These are phyloP conservation scores for Candida incommunis DNA, from an alignment of 805 yeast species.

Conservation along the genomic window DNA sequence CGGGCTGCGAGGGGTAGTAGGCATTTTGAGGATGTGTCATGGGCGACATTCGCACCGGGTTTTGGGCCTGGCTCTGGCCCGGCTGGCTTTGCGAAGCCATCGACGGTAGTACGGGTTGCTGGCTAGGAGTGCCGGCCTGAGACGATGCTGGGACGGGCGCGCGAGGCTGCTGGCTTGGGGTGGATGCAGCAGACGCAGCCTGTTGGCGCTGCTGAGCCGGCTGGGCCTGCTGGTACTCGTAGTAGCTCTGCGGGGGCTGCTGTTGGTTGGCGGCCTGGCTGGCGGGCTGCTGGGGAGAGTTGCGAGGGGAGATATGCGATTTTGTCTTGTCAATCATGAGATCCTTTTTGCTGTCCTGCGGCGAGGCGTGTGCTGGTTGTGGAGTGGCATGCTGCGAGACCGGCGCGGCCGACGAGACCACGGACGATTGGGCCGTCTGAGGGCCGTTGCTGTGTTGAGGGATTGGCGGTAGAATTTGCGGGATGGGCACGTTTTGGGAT, in stretches of 20 bases:
- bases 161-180: background rate
- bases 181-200: background rate
- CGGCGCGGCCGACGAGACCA: no score
- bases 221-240: background rate
- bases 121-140: constrained; percentile 2
- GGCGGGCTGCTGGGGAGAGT: background rate
- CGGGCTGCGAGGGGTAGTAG: background rate
- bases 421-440: background rate
- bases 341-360: background rate
- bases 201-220: no score
- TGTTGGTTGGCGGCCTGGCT: background rate
- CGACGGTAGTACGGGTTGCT: constrained; percentile 1
- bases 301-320: background rate
- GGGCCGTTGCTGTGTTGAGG: background rate
- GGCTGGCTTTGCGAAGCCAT: background rate
- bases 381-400: constrained; percentile 2
- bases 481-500: no score
- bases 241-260: no score
- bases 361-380: background rate
- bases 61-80: background rate
- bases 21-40: background rate
- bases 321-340: background rate
- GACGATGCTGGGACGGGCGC: background rate
- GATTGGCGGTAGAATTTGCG: background rate
- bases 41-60: background rate